phyloP scores from a whole-genome alignment of 495 filamentous ascomycete species.

The Geoglossum glabrum region DNA sequence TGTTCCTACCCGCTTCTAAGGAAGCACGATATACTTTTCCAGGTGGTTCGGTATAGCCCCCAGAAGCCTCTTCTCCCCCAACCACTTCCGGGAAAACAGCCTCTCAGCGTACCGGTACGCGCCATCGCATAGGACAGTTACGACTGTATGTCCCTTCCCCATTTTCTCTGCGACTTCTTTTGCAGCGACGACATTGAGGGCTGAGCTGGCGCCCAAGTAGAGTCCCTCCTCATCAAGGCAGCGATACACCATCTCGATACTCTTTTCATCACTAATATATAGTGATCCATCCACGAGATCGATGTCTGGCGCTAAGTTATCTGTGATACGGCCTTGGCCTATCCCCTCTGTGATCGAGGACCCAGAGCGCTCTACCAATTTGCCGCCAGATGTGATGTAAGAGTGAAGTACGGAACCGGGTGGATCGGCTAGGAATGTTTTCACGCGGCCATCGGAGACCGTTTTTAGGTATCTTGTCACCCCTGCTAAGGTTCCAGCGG shows the following conservation, averaged over 20 bases:
- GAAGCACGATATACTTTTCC: conserved; percentile 81
- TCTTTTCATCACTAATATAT: conserved; percentile 77
- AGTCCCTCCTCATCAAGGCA: conserved; percentile 93
- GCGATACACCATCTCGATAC: conserved; percentile 92
- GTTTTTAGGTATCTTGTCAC: conserved; percentile 80
- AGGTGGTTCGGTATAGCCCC: conserved; percentile 68
- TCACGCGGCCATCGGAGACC: conserved; percentile 57
- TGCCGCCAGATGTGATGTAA: conserved; percentile 73
- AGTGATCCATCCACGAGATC: conserved; percentile 71
- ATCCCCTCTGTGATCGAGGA: conserved; percentile 94
- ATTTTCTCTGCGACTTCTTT: conserved; percentile 85
- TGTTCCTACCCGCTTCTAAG: no score
- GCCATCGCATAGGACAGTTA: conserved; percentile 85
- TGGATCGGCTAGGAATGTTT: conserved; percentile 80
- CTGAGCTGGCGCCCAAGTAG: conserved; percentile 84
- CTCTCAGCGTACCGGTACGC: conserved; percentile 92
- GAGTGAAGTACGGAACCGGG: conserved; percentile 82
- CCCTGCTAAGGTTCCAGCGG: conserved; percentile 78
- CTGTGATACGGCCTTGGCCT: conserved; percentile 89
- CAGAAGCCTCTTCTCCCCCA: conserved; percentile 64
- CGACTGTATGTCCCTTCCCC: conserved; percentile 75
- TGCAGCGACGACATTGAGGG: conserved; percentile 86
- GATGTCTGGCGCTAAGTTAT: conserved; percentile 75
- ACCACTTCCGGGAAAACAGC: conserved; percentile 76
- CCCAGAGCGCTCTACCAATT: conserved; percentile 59